Conservation (phyloP, 805 yeast species). For the Sporopachydermia lactativora region DNA sequence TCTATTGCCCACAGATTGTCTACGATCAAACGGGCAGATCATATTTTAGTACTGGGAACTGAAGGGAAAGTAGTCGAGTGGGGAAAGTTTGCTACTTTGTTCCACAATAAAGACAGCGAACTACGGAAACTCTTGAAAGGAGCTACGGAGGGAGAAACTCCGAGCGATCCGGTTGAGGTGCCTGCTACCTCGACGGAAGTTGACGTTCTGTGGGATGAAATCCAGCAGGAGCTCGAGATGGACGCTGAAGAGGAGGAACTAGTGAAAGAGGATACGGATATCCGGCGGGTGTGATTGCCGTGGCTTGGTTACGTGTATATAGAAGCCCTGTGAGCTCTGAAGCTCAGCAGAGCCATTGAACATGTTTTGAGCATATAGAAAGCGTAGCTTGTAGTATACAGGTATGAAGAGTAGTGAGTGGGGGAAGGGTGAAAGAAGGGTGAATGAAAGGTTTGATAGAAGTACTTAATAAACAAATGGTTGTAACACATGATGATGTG, state of each 20-base stretch:
- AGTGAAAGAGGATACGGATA: constrained; percentile 3
- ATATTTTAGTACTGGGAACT: constrained; percentile 63
- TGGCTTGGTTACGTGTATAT: no score
- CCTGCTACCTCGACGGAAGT: constrained; percentile 7
- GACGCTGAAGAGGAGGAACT: constrained; percentile 5
- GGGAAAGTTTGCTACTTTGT: constrained; percentile 43
- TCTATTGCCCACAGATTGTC: constrained; percentile 87
- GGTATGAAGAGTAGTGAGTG: no score
- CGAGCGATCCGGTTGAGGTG: constrained; percentile 12
- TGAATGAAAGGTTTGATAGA: no score
- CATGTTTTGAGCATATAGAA: no score
- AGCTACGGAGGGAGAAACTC: constrained; percentile 7
- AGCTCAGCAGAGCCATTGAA: no score
- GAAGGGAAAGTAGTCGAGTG: constrained; percentile 67
- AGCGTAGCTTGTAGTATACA: no score
- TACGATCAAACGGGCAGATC: constrained; percentile 71
- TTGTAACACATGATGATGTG: no score
- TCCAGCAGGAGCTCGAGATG: constrained; percentile 3
- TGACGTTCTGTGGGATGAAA: constrained; percentile 1
- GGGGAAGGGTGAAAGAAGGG: no score
- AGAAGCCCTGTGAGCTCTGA: no score
- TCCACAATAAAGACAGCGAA: constrained; percentile 28
- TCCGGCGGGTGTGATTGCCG: constrained; percentile 10
- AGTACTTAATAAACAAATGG: no score
- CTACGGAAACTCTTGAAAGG: constrained; percentile 28